Evolutionary conservation across 139 green algal genomes (phyloP).

Genomic region (Coelastrella sp.): DNA sequence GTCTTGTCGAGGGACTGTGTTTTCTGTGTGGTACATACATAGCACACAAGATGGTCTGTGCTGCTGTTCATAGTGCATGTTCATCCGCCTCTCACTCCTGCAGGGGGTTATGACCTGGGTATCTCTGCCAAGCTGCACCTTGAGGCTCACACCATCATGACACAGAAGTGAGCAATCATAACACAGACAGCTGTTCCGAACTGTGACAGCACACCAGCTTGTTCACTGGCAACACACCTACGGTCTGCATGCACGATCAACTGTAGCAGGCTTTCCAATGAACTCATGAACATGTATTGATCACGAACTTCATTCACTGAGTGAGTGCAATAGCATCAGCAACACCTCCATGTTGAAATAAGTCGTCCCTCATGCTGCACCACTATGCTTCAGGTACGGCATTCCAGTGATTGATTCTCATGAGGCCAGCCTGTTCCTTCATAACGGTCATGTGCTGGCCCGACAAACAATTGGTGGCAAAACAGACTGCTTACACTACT

Average conservation of each 20-base stretch:
- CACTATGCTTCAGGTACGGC: not conserved
- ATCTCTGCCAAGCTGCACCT: not conserved
- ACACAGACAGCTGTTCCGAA: too few relatives aligned
- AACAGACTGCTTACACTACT: constrained; percentile 20
- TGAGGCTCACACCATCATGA: not conserved
- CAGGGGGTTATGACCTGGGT: not conserved
- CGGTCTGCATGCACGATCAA: too few relatives aligned
- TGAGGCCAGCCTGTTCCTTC: not conserved
- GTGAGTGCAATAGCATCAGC: too few relatives aligned
- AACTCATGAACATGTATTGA: too few relatives aligned
- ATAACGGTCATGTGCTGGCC: not conserved
- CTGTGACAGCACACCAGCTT: too few relatives aligned
- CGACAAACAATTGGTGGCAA: not conserved
- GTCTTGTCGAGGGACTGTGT: too few relatives aligned
- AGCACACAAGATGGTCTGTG: too few relatives aligned
- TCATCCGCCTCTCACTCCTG: not conserved
- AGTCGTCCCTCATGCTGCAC: not conserved
- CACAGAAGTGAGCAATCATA: not conserved
- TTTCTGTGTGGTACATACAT: too few relatives aligned
- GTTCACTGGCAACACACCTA: too few relatives aligned
- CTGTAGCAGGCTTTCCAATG: too few relatives aligned
- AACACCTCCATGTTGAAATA: not conserved
- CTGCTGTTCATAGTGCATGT: not conserved
- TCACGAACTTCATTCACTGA: too few relatives aligned
- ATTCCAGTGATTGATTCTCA: not conserved